These are phyloP conservation scores for Rhynchosporium secalis DNA, from an alignment of 2,329 filamentous ascomycete genomes.

Conservation along the genomic window DNA sequence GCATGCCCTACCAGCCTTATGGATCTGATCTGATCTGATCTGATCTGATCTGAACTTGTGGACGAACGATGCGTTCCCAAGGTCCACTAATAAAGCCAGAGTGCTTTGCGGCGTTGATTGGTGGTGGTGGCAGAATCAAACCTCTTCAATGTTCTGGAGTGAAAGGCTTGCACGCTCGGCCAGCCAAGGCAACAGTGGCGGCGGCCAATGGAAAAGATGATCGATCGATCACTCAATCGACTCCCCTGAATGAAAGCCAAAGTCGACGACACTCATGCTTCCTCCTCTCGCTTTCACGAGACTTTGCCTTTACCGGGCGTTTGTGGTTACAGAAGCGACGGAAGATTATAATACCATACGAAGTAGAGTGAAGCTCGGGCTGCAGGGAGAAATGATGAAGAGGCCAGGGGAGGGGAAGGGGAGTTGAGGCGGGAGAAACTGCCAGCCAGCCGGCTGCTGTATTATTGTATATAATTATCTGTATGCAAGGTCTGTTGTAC, in stretches of 20 bases:
- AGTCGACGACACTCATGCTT: slow-evolving; percentile 5
- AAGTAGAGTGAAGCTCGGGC: not conserved
- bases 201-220: slow-evolving; percentile 20
- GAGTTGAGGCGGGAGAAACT: not conserved
- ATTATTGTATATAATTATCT: too few relatives aligned
- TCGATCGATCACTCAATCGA: not conserved
- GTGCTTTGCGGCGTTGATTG: slow-evolving; percentile 23
- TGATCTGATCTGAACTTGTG: not conserved
- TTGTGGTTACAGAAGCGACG: not conserved
- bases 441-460: not conserved
- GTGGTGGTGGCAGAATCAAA: not conserved
- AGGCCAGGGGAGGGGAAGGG: not conserved
- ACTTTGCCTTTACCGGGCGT: not conserved
- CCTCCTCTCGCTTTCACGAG: too few relatives aligned
- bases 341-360: not conserved
- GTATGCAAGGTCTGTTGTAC: too few relatives aligned
- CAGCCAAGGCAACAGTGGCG: slow-evolving; percentile 18
- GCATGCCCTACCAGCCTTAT: slow-evolving; percentile 27
- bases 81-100: slow-evolving; percentile 8
- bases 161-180: slow-evolving; percentile 17
- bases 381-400: slow-evolving; percentile 6
- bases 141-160: slow-evolving; percentile 22
- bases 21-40: slow-evolving; percentile 11
- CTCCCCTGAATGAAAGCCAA: slow-evolving; percentile 17
- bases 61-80: slow-evolving; percentile 25